phyloP scores from a whole-genome alignment of 306 rosid genomes.

The Quercus engelmannii region DNA sequence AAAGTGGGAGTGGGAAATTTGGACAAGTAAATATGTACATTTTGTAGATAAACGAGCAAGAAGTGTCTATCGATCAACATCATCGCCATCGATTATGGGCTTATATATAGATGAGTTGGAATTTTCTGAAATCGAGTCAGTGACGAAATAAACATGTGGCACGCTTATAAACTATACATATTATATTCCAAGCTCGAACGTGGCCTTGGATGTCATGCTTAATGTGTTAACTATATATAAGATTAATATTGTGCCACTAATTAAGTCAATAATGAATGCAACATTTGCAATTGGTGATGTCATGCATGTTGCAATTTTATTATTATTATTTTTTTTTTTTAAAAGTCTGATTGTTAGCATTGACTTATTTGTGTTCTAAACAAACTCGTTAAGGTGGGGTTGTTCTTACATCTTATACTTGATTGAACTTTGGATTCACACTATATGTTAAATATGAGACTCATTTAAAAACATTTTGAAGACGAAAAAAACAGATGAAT shows the following conservation, averaged over 20 bases:
- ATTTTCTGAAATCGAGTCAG: constrained; percentile 12
- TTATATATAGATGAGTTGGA: background rate
- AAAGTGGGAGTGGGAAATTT: background rate
- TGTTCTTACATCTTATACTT: background rate
- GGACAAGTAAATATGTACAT: background rate
- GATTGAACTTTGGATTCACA: background rate
- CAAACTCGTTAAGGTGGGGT: background rate
- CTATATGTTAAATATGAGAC: background rate
- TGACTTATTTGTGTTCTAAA: background rate
- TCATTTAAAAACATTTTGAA: background rate
- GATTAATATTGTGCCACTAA: no score
- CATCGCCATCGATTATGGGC: background rate
- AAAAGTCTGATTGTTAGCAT: background rate
- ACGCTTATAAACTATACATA: background rate
- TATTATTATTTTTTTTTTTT: no score
- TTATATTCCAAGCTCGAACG: background rate
- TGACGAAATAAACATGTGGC: background rate
- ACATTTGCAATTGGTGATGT: no score
- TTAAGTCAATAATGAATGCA: no score
- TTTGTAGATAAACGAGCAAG: background rate
- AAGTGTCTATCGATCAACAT: background rate
- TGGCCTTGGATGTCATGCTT: background rate
- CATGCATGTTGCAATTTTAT: no score
- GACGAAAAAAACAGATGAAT: background rate
- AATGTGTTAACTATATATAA: background rate